phyloP scores from a whole-genome alignment of 495 filamentous ascomycete species.

The Jackrogersella multiformis region DNA sequence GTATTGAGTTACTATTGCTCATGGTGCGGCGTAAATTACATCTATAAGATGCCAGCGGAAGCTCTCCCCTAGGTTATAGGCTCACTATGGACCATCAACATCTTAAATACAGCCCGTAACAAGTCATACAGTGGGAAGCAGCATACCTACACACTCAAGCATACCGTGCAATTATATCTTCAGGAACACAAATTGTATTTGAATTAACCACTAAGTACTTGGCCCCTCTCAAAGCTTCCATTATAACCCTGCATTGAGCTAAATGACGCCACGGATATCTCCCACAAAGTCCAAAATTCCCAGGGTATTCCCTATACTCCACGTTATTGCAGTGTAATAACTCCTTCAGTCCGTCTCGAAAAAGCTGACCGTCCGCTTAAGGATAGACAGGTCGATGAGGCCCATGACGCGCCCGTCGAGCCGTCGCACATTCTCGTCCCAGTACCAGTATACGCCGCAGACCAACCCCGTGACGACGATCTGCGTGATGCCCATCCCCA shows the following conservation, averaged over 20 bases:
- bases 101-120: too few relatives aligned
- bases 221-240: background rate
- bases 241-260: background rate
- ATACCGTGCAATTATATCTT: too few relatives aligned
- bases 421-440: constrained; percentile 47
- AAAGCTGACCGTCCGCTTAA: constrained; percentile 53
- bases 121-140: too few relatives aligned
- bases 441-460: constrained; percentile 50
- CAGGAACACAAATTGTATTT: background rate
- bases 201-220: constrained; percentile 7
- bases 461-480: constrained; percentile 43
- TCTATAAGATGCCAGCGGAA: too few relatives aligned
- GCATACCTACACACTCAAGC: too few relatives aligned
- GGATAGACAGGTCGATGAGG: constrained; percentile 50
- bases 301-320: background rate
- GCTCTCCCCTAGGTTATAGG: too few relatives aligned
- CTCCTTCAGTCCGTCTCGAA: constrained; percentile 56
- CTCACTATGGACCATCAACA: too few relatives aligned
- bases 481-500: constrained; percentile 50
- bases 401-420: constrained; percentile 56
- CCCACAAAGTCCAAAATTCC: background rate
- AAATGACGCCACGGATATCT: background rate
- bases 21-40: too few relatives aligned
- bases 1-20: too few relatives aligned
- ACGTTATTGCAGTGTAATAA: background rate